phyloP scores from a whole-genome alignment of 306 rosid genomes.

The Begonia fuchsioides region DNA sequence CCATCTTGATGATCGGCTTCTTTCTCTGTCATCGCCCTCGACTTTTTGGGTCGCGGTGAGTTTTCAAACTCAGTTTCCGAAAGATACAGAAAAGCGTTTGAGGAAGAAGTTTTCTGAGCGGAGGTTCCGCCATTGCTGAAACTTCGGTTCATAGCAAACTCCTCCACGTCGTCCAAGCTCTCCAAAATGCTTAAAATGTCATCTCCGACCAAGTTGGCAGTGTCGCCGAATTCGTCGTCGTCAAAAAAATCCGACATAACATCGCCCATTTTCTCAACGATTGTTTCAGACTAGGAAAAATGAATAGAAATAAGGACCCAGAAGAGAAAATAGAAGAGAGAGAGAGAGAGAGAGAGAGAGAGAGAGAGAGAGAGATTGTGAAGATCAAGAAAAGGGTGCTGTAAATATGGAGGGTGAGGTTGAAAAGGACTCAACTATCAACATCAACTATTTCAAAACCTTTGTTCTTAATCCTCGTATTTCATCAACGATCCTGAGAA shows the following conservation, averaged over 20 bases:
- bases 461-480: too few relatives aligned
- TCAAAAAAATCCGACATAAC: constrained; percentile 2
- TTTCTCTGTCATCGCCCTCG: constrained; percentile 17
- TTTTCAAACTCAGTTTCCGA: constrained; percentile 42
- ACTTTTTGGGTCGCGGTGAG: constrained; percentile 41
- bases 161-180: constrained; percentile 40
- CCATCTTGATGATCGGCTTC: constrained; percentile 35
- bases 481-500: too few relatives aligned
- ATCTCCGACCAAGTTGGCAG: constrained; percentile 7
- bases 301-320: neutral
- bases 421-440: too few relatives aligned
- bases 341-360: too few relatives aligned
- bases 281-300: neutral
- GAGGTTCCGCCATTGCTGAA: too few relatives aligned
- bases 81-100: too few relatives aligned
- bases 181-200: constrained; percentile 71
- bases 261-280: constrained; percentile 6
- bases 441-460: too few relatives aligned
- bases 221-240: constrained; percentile 10
- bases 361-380: too few relatives aligned
- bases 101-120: too few relatives aligned
- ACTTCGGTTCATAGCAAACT: constrained; percentile 12
- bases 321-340: neutral
- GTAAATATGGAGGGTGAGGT: too few relatives aligned
- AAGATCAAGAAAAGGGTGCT: too few relatives aligned